These are phyloP conservation scores for Podospora conica DNA, from an alignment of 495 filamentous ascomycete genomes.

Conservation along the genomic window DNA sequence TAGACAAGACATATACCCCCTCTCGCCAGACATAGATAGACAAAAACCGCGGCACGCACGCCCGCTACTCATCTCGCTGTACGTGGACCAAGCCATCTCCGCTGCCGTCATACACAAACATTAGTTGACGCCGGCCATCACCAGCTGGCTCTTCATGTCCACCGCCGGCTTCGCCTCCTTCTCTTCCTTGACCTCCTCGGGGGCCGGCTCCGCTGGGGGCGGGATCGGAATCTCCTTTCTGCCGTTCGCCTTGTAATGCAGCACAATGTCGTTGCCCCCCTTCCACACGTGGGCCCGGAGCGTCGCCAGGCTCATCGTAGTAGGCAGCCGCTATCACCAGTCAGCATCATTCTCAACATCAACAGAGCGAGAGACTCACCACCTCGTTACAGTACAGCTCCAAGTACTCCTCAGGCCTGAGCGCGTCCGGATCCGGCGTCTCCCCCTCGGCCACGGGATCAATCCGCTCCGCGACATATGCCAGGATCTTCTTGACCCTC, in stretches of 20 bases:
- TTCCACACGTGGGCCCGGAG: conserved; percentile 90
- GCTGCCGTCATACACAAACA: not conserved
- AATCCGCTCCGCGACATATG: conserved; percentile 86
- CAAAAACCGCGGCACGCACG: conserved; percentile 3
- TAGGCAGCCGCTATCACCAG: conserved; percentile 38
- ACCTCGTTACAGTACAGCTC: conserved; percentile 90
- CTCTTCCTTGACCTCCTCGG: too few species aligned
- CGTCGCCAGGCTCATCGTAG: conserved; percentile 84
- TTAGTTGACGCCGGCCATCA: conserved; percentile 3
- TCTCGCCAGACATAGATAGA: conserved; percentile 20
- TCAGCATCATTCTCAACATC: conserved; percentile 16
- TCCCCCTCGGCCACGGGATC: conserved; percentile 50
- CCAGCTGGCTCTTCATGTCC: not conserved
- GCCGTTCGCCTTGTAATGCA: conserved; percentile 88
- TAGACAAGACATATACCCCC: conserved; percentile 21
- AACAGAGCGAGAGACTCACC: conserved; percentile 48
- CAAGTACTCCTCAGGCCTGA: conserved; percentile 86
- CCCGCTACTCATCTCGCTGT: not conserved
- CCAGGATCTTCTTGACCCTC: conserved; percentile 87
- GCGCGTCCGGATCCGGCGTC: conserved; percentile 48
- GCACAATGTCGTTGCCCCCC: conserved; percentile 77
- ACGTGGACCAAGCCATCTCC: not conserved
- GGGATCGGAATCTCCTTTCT: conserved; percentile 51
- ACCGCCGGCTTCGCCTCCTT: conserved; percentile 1
- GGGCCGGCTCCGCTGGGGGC: conserved; percentile 4